A percentile compares a stretch with the other conserved stretches of the same genome.
phyloP scores from a whole-genome alignment of 768 basidiomycete genomes.

The Naematelia aurantialba region DNA sequence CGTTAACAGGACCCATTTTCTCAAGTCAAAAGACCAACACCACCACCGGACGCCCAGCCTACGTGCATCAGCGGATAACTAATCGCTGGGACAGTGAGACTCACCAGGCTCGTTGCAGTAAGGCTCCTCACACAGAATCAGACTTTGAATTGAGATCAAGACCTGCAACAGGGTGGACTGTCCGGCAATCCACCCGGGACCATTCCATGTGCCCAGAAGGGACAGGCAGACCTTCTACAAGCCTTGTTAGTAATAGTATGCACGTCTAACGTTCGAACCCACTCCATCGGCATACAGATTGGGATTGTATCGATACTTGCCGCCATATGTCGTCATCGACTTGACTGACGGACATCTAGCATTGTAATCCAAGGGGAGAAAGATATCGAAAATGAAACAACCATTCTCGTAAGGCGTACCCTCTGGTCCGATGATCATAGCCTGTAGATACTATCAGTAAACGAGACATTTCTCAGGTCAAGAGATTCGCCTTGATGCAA shows the following conservation, averaged over 20 bases:
- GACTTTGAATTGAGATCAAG: slow-evolving; percentile 89
- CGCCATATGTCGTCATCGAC: slow-evolving; percentile 56
- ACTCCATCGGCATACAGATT: slow-evolving; percentile 71
- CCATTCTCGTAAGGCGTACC: slow-evolving; percentile 91
- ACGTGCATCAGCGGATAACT: neutral
- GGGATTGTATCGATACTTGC: slow-evolving; percentile 71
- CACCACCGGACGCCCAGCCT: slow-evolving; percentile 26
- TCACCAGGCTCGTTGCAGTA: slow-evolving; percentile 88
- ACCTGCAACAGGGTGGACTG: slow-evolving; percentile 86
- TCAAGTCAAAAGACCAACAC: slow-evolving; percentile 11
- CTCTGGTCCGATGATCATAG: slow-evolving; percentile 71
- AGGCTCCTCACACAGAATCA: slow-evolving; percentile 92
- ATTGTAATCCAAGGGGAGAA: slow-evolving; percentile 75
- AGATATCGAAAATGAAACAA: slow-evolving; percentile 85
- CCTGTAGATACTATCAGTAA: no score
- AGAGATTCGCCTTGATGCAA: slow-evolving; percentile 19
- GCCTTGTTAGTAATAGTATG: slow-evolving; percentile 35
- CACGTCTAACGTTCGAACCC: slow-evolving; percentile 7
- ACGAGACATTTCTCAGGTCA: neutral
- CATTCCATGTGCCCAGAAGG: slow-evolving; percentile 84
- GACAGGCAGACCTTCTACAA: slow-evolving; percentile 83
- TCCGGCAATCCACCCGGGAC: slow-evolving; percentile 89
- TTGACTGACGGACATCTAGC: slow-evolving; percentile 74
- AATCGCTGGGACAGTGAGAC: slow-evolving; percentile 1
- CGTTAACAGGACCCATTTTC: neutral